These are phyloP conservation scores for Globisporangium viniferum DNA, from an alignment of 352 stramenopile species.

Conservation along the genomic window DNA sequence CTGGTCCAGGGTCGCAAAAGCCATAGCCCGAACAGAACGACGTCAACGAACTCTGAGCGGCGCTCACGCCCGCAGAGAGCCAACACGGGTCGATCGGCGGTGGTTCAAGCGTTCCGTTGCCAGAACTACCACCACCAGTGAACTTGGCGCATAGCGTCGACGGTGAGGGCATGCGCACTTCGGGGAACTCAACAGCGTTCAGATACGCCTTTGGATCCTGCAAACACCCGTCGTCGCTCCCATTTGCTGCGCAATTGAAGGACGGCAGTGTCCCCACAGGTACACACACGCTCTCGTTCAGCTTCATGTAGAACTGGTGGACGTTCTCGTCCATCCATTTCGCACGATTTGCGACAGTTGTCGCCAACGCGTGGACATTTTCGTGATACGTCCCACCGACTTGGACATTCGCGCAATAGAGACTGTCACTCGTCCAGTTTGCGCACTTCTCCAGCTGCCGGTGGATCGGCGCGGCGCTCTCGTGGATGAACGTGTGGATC, in stretches of 20 bases:
- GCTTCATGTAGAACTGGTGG: constrained; percentile 14
- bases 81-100: constrained; percentile 5
- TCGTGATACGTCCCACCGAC: constrained; percentile 14
- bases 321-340: constrained; percentile 22
- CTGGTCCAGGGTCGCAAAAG: constrained; percentile 4
- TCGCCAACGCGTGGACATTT: constrained; percentile 13
- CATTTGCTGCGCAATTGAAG: constrained; percentile 23
- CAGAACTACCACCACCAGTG: not conserved
- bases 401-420: constrained; percentile 17
- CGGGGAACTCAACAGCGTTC: constrained; percentile 3
- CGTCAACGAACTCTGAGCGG: constrained; percentile 12
- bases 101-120: not conserved
- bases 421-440: constrained; percentile 16
- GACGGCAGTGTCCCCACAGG: constrained; percentile 8
- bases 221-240: constrained; percentile 19
- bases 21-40: constrained; percentile 23
- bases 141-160: not conserved
- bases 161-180: constrained; percentile 1
- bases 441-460: constrained; percentile 16
- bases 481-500: not conserved
- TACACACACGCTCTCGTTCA: constrained; percentile 11
- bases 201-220: constrained; percentile 15
- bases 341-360: constrained; percentile 1
- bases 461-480: constrained; percentile 3
- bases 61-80: constrained; percentile 13